These are phyloP conservation scores for Mollisiaceae sp. DNA, from an alignment of 2,329 filamentous ascomycete genomes.

Conservation along the genomic window DNA sequence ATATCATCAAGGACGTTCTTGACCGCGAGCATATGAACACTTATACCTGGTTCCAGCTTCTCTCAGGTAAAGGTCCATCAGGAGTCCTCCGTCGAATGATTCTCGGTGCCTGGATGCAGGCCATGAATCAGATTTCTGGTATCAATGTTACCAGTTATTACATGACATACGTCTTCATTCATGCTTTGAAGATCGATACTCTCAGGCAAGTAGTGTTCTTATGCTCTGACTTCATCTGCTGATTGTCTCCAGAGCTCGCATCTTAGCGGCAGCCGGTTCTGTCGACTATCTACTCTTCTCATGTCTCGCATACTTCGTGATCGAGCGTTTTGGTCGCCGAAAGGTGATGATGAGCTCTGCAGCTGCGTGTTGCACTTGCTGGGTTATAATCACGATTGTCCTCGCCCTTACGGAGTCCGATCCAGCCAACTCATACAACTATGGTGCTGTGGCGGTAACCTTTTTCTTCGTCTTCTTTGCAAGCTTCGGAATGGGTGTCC, in stretches of 20 bases:
- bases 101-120: constrained; percentile 53
- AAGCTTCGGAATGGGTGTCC: constrained; percentile 52
- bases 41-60: constrained; percentile 48
- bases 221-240: constrained; percentile 2
- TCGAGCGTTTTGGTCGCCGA: constrained; percentile 48
- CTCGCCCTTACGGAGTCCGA: constrained; percentile 36
- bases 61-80: constrained; percentile 50
- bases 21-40: constrained; percentile 45
- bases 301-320: constrained; percentile 43
- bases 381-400: constrained; percentile 47
- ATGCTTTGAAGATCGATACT: constrained; percentile 45
- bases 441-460: constrained; percentile 53
- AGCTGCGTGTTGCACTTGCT: constrained; percentile 53
- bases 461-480: constrained; percentile 59
- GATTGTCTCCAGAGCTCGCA: constrained; percentile 42
- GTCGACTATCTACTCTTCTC: constrained; percentile 53
- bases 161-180: constrained; percentile 49
- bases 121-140: constrained; percentile 55
- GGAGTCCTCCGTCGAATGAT: constrained; percentile 51
- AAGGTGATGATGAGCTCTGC: constrained; percentile 48
- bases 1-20: constrained; percentile 50
- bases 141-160: constrained; percentile 46
- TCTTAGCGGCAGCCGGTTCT: constrained; percentile 52
- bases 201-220: constrained; percentile 28
- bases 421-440: constrained; percentile 45